Evolutionary conservation across 805 yeast genomes (phyloP), one percentile per base, ranked within the genome.

Genomic region (Myxozyma monticola): DNA sequence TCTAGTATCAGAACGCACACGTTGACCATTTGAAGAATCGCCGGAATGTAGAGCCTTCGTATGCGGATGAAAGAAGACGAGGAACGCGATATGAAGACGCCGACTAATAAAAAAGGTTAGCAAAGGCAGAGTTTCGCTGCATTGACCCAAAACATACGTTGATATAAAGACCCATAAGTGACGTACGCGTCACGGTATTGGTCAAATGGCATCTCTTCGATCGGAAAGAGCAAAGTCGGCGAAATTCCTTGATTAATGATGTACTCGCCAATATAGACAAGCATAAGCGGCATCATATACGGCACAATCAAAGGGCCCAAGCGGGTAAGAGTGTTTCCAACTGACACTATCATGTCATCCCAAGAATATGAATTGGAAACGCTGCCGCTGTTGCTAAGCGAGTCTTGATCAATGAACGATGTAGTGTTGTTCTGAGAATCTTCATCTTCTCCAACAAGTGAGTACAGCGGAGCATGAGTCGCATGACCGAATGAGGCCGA

Each of bases 61-160:
- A 90, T 66, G 40, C 95, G 71, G 22, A 86, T 60, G 49, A 83
- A 72, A 2, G 81, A 73, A 0, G 87, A 83, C 1, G 96, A 87
- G 0, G 97, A 87, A 49, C 98, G 73, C 2, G 97, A 88, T 1
- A 91, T 77, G 62, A 91, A 89, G 0, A 91, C 99, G 7, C 99
- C 99, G 2, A 88, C 55, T 52, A 28, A 9, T n/a, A n/a, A 25
- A 20, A 12, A 6, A 18, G 17, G 34, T 49, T 38, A 49, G 48
- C 21, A 12, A 22, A 10, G 37, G 10, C 4, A 18, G 18, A 30
- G 6, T 17, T 3, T 6, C n/a, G n/a, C n/a, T n/a, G 2, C n/a
- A 22, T n/a, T 9, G 36, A 24, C 5, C 29, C 28, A n/a, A 17
- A 10, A 60, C 64, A 49, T 34, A 60, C 64, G 55, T 66, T 91